Evolutionary conservation across 768 basidiomycete species (phyloP).

Genomic region (Dictyophora rubrovolvata): DNA sequence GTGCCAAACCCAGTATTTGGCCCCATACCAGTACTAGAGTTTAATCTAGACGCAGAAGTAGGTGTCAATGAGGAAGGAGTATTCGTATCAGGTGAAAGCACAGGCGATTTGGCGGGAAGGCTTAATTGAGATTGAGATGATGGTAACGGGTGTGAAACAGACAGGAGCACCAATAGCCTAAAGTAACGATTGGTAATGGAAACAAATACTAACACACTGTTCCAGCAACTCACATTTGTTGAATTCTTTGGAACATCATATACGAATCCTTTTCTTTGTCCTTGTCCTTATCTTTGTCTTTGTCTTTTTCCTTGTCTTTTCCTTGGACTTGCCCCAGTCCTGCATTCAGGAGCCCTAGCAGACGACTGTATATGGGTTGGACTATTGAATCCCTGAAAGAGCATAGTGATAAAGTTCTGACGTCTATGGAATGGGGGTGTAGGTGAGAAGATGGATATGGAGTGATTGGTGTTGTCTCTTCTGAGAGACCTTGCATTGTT

Average conservation of each 20-base stretch:
- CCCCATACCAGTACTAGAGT: not conserved
- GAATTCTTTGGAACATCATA: constrained; percentile 59
- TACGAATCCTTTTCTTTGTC: constrained; percentile 24
- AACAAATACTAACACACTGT: not conserved
- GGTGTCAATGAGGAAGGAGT: not conserved
- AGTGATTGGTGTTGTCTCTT: constrained; percentile 19
- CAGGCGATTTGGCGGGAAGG: not conserved
- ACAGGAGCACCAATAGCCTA: constrained; percentile 16
- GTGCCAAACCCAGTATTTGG: too few species aligned
- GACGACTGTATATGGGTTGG: constrained; percentile 46
- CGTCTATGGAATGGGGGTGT: constrained; percentile 50
- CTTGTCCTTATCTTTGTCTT: constrained; percentile 49
- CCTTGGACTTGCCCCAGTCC: not conserved
- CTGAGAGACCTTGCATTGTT: constrained; percentile 33
- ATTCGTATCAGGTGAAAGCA: not conserved
- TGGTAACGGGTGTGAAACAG: constrained; percentile 9
- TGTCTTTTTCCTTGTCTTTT: constrained; percentile 33
- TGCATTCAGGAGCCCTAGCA: constrained; percentile 43
- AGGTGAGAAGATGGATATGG: not conserved
- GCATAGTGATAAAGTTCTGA: constrained; percentile 67
- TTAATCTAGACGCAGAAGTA: not conserved
- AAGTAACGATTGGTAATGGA: constrained; percentile 28
- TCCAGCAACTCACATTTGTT: constrained; percentile 55
- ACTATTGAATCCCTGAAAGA: constrained; percentile 76
- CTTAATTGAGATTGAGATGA: not conserved